phyloP scores from a whole-genome alignment of 225 moss, liverwort and hornwort species.

The Pleurozium schreberi region DNA sequence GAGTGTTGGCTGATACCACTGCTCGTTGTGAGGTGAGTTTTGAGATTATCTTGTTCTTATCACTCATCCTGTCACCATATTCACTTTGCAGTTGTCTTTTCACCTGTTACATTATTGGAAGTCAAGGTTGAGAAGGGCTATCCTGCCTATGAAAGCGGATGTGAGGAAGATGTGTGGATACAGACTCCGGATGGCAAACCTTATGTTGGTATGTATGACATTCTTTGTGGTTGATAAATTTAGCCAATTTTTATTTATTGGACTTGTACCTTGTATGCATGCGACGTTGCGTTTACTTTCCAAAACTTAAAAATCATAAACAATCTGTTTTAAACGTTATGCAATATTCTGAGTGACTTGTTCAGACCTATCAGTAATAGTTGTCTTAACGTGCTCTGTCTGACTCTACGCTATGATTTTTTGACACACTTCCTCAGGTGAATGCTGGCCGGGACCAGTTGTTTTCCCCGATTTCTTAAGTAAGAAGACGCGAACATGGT shows the following conservation, averaged over 20 bases:
- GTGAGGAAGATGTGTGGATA: conserved; percentile 58
- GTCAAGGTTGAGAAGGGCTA: conserved; percentile 63
- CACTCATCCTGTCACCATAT: not conserved
- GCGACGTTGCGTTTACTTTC: not conserved
- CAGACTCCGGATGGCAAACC: conserved; percentile 41
- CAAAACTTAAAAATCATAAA: not conserved
- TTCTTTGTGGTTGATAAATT: not conserved
- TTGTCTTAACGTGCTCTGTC: not conserved
- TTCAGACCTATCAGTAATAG: not conserved
- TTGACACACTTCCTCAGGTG: conserved; percentile 26
- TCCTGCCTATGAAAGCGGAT: conserved; percentile 62
- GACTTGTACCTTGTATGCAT: not conserved
- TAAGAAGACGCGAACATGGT: conserved; percentile 61
- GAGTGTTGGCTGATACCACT: conserved; percentile 75
- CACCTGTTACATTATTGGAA: not conserved
- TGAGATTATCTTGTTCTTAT: not conserved
- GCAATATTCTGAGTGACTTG: not conserved
- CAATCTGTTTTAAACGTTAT: not conserved
- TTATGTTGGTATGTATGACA: conserved; percentile 45
- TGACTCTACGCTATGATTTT: not conserved
- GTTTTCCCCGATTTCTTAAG: conserved; percentile 70
- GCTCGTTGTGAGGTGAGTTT: conserved; percentile 55
- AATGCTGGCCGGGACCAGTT: conserved; percentile 87
- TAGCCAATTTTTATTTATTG: not conserved
- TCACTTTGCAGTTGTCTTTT: not conserved